phyloP scores from a whole-genome alignment of 139 green algal species.

The Deuterostichococcus epilithicus region DNA sequence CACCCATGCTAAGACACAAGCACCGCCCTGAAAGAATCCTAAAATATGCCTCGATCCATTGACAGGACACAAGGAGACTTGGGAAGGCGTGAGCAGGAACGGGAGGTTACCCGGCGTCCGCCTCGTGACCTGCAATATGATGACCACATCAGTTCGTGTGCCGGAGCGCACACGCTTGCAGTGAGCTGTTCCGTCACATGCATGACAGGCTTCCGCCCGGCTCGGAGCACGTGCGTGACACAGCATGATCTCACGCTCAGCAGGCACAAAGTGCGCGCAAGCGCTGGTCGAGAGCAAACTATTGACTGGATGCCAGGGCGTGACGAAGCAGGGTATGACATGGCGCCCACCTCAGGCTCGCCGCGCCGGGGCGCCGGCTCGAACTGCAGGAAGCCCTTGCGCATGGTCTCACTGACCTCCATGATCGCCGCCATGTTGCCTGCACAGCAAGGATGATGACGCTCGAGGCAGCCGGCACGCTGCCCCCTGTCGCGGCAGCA shows the following conservation, averaged over 20 bases:
- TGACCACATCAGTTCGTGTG: neutral
- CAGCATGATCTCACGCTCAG: neutral
- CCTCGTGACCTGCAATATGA: constrained; percentile 55
- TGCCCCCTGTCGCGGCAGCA: neutral
- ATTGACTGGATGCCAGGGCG: neutral
- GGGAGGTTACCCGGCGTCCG: constrained; percentile 91
- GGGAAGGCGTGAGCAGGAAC: no score
- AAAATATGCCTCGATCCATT: no score
- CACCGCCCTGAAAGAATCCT: no score
- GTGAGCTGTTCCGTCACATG: neutral
- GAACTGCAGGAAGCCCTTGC: constrained; percentile 88
- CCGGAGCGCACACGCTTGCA: no score
- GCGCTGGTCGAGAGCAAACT: no score
- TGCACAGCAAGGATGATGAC: constrained; percentile 13
- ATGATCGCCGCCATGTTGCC: constrained; percentile 97
- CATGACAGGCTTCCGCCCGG: neutral
- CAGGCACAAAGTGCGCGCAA: no score
- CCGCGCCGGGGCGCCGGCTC: constrained; percentile 90
- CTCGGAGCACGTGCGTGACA: no score
- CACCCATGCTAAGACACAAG: no score
- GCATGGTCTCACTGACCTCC: constrained; percentile 94
- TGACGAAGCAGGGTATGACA: neutral
- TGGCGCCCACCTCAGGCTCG: constrained; percentile 72
- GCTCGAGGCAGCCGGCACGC: neutral
- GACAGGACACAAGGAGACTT: no score